These are phyloP conservation scores for Moniliophthora roreri DNA, from an alignment of 1,284 basidiomycete species.

Conservation along the genomic window DNA sequence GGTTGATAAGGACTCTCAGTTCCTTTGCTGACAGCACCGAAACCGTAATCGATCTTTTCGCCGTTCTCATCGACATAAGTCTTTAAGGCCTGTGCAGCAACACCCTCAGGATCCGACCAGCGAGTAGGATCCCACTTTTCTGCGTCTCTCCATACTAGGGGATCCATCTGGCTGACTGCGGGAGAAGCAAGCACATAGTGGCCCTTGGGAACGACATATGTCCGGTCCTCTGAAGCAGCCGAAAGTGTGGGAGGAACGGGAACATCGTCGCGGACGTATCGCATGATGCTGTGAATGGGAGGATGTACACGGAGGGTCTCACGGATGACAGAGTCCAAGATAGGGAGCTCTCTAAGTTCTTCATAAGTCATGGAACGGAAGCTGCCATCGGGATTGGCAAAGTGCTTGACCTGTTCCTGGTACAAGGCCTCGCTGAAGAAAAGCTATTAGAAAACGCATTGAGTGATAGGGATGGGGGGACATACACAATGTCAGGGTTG, in stretches of 20 bases:
- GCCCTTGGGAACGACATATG: too few species aligned
- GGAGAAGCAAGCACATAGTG: slow-evolving; percentile 36
- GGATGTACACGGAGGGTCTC: slow-evolving; percentile 93
- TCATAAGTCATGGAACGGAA: slow-evolving; percentile 87
- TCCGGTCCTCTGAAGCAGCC: too few species aligned
- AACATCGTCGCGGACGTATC: too few species aligned
- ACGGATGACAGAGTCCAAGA: slow-evolving; percentile 89
- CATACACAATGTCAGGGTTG: slow-evolving; percentile 75
- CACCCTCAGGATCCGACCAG: slow-evolving; percentile 82
- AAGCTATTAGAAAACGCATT: slow-evolving; percentile 1
- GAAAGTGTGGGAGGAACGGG: too few species aligned
- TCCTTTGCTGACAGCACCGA: slow-evolving; percentile 90
- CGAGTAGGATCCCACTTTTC: slow-evolving; percentile 77
- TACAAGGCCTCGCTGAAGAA: slow-evolving; percentile 72
- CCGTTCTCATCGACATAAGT: slow-evolving; percentile 73
- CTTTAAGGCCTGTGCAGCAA: slow-evolving; percentile 75
- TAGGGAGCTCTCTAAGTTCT: slow-evolving; percentile 78
- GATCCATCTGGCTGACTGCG: slow-evolving; percentile 88
- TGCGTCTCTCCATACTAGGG: slow-evolving; percentile 78
- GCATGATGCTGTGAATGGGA: slow-evolving; percentile 86
- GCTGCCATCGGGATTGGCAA: slow-evolving; percentile 78
- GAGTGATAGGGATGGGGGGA: slow-evolving; percentile 19
- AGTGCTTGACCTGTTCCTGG: slow-evolving; percentile 86
- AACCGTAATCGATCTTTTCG: slow-evolving; percentile 95
- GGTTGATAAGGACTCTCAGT: slow-evolving; percentile 92